Percentiles rank a stretch among this genome's conserved stretches.
These are phyloP conservation scores for Colletotrichum trifolii DNA, from an alignment of 2,329 filamentous ascomycete species.

Conservation along the genomic window DNA sequence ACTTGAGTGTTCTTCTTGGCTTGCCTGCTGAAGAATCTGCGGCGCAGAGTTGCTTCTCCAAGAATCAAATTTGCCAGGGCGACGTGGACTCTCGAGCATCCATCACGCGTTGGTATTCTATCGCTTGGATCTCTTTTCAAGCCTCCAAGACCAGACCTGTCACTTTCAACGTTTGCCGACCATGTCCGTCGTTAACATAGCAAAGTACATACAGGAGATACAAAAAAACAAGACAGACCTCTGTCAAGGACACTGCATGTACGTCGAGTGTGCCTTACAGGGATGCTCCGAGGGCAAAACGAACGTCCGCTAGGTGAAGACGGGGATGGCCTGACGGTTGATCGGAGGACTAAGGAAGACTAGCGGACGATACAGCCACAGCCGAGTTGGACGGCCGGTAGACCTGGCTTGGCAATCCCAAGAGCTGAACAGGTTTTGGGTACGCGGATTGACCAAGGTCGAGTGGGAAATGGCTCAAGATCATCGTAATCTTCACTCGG, in stretches of 20 bases:
- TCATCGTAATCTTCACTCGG: conserved; percentile 27
- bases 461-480: conserved; percentile 2
- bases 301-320: neutral
- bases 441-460: neutral
- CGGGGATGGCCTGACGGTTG: conserved; percentile 17
- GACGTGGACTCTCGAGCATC: neutral
- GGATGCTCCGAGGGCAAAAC: conserved; percentile 5
- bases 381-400: conserved; percentile 14
- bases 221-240: neutral
- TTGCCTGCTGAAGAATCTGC: neutral
- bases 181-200: neutral
- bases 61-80: neutral
- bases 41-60: conserved; percentile 8
- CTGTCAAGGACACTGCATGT: neutral
- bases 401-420: conserved; percentile 4
- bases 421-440: neutral
- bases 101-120: neutral
- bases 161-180: neutral
- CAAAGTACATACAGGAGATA: neutral
- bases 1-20: neutral
- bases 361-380: conserved; percentile 25
- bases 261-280: conserved; percentile 6
- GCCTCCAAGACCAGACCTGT: neutral
- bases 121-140: conserved; percentile 13
- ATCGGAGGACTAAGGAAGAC: conserved; percentile 3